Evolutionary conservation across 805 yeast species (phyloP).

Genomic region (Ogataea pini): DNA sequence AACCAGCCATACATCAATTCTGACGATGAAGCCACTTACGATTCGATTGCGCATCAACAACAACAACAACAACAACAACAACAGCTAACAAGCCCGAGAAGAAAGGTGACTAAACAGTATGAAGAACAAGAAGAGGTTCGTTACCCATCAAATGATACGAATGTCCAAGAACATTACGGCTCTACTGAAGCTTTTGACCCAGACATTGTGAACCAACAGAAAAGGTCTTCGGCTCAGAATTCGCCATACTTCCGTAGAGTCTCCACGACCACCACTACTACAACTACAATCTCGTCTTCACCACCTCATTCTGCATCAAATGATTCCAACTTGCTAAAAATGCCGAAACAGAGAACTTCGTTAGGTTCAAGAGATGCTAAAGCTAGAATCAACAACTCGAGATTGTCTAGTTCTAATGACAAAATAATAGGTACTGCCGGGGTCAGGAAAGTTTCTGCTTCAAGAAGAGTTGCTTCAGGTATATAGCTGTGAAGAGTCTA

Average conservation of each 20-base stretch:
- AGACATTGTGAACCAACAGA: constrained; percentile 25
- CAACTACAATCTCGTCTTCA: constrained; percentile 39
- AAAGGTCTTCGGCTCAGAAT: constrained; percentile 31
- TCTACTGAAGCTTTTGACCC: constrained; percentile 14
- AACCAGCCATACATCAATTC: constrained; percentile 34
- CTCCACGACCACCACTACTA: constrained; percentile 51
- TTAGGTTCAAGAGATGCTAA: constrained; percentile 23
- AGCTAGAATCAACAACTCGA: constrained; percentile 21
- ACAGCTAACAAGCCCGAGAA: constrained; percentile 28
- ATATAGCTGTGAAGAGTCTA: constrained; percentile 10
- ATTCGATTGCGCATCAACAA: constrained; percentile 21
- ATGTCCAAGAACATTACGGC: constrained; percentile 16
- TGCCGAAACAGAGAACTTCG: constrained; percentile 33
- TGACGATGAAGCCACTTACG: constrained; percentile 38
- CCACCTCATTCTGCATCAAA: constrained; percentile 27
- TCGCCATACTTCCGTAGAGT: constrained; percentile 44
- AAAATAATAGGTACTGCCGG: constrained; percentile 38
- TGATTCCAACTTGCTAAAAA: constrained; percentile 21
- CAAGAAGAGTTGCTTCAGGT: constrained; percentile 27
- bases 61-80: constrained; percentile 27
- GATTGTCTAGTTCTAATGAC: constrained; percentile 31
- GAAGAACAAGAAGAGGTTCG: constrained; percentile 37
- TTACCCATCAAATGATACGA: constrained; percentile 13
- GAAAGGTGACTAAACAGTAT: constrained; percentile 17
- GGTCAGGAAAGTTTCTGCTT: constrained; percentile 37